A percentile compares a stretch with the other conserved stretches of the same genome.
These are phyloP conservation scores for Suillus fuscotomentosus DNA, from an alignment of 768 basidiomycete genomes.

Conservation along the genomic window DNA sequence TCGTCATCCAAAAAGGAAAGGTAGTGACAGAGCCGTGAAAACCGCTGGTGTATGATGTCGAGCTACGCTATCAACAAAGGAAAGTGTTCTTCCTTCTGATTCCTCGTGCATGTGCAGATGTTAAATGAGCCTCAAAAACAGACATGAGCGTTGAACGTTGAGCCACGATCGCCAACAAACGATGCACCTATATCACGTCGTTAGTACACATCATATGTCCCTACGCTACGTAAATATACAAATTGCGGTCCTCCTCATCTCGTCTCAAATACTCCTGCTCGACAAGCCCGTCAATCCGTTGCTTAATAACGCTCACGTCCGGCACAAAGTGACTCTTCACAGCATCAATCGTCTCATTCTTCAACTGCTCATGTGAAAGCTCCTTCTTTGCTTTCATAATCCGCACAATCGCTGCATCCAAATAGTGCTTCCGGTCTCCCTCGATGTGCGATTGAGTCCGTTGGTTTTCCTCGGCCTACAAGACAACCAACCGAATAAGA, in stretches of 20 bases:
- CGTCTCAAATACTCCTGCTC: constrained; percentile 86
- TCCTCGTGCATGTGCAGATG: neutral
- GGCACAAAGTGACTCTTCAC: constrained; percentile 89
- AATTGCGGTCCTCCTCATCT: constrained; percentile 66
- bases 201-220: neutral
- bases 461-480: constrained; percentile 80
- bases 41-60: neutral
- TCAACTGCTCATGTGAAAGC: constrained; percentile 74
- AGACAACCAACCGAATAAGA: neutral
- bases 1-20: neutral
- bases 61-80: neutral
- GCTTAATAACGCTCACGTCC: constrained; percentile 82
- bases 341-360: constrained; percentile 80
- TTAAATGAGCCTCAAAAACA: neutral
- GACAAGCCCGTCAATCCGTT: constrained; percentile 75
- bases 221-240: constrained; percentile 79
- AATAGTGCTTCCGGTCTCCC: constrained; percentile 77
- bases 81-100: neutral
- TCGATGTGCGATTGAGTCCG: constrained; percentile 84
- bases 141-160: neutral
- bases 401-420: constrained; percentile 95
- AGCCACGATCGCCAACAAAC: constrained; percentile 46
- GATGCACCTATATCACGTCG: constrained; percentile 37
- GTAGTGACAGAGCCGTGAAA: neutral
- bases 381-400: constrained; percentile 95